Conservation (phyloP, 2,329 filamentous ascomycete species). For the Pseudocercospora vitis region DNA sequence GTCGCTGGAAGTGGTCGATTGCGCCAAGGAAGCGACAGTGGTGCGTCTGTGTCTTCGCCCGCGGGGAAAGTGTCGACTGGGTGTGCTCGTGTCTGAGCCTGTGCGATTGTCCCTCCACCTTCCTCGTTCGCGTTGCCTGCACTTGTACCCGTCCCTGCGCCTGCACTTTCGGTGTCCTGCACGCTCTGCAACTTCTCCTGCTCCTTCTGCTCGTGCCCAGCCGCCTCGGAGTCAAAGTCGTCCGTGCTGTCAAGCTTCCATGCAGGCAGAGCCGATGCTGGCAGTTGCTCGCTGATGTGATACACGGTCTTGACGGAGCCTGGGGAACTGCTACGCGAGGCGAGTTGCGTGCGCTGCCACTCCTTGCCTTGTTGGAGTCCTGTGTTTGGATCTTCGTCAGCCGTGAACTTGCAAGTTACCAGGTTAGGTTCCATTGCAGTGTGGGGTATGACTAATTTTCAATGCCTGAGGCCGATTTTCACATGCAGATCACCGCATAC, state of each 20-base stretch:
- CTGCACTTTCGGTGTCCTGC: not conserved
- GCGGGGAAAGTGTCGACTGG: too few relatives aligned
- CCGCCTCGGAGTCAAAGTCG: too few relatives aligned
- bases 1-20: not conserved
- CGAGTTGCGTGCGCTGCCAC: not conserved
- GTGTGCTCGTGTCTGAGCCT: not conserved
- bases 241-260: too few relatives aligned
- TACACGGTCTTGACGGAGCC: not conserved
- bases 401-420: too few relatives aligned
- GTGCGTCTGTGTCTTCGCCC: too few relatives aligned
- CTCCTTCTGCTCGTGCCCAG: not conserved
- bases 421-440: not conserved
- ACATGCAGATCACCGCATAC: not conserved
- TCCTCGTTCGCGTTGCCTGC: not conserved
- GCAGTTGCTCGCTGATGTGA: constrained; percentile 11
- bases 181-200: not conserved
- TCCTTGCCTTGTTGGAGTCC: too few relatives aligned
- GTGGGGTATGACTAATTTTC: not conserved
- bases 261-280: constrained; percentile 1
- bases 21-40: not conserved
- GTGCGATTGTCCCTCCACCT: not conserved
- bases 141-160: not conserved
- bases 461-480: constrained; percentile 3
- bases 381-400: too few relatives aligned
- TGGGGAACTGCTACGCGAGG: not conserved